These are phyloP conservation scores for Trichoderma koningiopsis DNA, from an alignment of 2,329 filamentous ascomycete species.

Conservation along the genomic window DNA sequence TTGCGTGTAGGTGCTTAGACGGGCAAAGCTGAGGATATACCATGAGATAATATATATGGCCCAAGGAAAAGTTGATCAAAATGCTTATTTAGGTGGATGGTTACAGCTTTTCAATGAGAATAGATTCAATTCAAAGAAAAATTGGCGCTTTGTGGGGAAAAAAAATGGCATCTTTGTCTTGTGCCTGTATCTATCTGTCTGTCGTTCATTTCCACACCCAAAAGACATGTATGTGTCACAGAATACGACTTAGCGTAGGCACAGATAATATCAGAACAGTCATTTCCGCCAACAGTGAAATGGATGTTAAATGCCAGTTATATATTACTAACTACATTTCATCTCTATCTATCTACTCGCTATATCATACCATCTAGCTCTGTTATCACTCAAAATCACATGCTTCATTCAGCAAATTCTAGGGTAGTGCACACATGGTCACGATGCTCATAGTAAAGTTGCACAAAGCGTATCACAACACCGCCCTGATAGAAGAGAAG, in stretches of 20 bases:
- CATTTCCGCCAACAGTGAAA: background rate
- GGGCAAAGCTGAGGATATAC: background rate
- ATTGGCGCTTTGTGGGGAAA: background rate
- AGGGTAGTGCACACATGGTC: conserved; percentile 1
- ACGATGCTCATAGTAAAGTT: background rate
- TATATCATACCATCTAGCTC: background rate
- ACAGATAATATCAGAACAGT: background rate
- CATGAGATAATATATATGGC: background rate
- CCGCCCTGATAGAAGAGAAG: background rate
- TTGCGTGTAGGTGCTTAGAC: conserved; percentile 4
- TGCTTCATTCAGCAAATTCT: background rate
- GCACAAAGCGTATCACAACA: background rate
- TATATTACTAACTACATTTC: background rate
- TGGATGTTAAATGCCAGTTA: background rate
- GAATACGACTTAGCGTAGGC: background rate
- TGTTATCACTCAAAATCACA: background rate
- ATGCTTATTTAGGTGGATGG: background rate
- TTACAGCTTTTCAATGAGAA: background rate
- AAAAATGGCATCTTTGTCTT: background rate
- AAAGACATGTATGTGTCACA: background rate
- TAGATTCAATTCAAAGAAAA: background rate
- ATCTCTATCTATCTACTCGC: background rate
- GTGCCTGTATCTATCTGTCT: background rate
- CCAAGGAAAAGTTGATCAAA: too few species aligned
- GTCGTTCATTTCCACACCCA: background rate